Evolutionary conservation across 2,329 filamentous ascomycete species (phyloP).

Genomic region (Claviceps digitariae): DNA sequence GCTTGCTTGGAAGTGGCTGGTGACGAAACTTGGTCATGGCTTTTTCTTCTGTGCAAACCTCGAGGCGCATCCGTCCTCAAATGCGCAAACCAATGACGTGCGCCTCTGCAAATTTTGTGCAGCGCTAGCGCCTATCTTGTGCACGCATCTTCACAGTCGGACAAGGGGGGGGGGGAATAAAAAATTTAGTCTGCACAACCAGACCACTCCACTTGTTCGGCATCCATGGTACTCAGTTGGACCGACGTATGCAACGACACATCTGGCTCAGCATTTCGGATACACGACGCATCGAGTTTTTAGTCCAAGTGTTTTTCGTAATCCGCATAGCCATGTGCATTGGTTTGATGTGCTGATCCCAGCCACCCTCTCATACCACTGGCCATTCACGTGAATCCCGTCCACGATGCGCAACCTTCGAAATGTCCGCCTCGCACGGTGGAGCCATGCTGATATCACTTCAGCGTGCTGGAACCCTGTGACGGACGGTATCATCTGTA

Average conservation of each 20-base stretch:
- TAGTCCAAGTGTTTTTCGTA: neutral
- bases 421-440: conserved; percentile 57
- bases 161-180: conserved; percentile 3
- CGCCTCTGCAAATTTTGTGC: neutral
- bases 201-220: neutral
- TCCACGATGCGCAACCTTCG: conserved; percentile 71
- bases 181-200: conserved; percentile 6
- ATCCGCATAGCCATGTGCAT: neutral
- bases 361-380: neutral
- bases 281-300: neutral
- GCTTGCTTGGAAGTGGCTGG: too few species aligned
- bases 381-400: neutral
- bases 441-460: conserved; percentile 51
- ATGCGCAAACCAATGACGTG: neutral
- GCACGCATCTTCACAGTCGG: neutral
- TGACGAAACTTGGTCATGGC: too few species aligned
- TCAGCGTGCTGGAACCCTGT: conserved; percentile 77
- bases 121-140: conserved; percentile 8
- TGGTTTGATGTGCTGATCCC: conserved; percentile 2
- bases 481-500: conserved; percentile 65
- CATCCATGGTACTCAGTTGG: neutral
- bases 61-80: neutral
- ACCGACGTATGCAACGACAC: neutral
- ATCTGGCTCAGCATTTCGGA: neutral
- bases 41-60: too few species aligned